Conservation (phyloP, 225 moss, liverwort and hornwort species). For the Rhytidiadelphus loreus region DNA sequence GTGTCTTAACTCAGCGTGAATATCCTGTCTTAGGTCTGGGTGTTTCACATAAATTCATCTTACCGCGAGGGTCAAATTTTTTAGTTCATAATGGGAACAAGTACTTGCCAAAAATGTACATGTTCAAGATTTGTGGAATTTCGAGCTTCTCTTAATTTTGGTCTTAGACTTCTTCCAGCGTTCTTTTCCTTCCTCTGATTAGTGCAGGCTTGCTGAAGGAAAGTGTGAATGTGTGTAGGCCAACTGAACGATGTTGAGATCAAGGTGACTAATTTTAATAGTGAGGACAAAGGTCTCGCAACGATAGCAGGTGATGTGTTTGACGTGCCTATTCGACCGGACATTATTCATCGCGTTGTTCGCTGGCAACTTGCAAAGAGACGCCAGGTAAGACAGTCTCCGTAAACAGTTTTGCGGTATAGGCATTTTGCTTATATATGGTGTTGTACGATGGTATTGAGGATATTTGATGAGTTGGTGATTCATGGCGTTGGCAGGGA, state of each 20-base stretch:
- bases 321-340: conserved; percentile 85
- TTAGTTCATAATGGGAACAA: neutral
- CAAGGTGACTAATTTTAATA: conserved; percentile 63
- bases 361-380: conserved; percentile 96
- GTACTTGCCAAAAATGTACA: neutral
- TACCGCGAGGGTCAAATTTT: neutral
- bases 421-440: neutral
- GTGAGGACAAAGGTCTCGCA: conserved; percentile 74
- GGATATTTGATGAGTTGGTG: neutral
- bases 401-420: neutral
- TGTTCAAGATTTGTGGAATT: neutral
- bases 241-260: conserved; percentile 59
- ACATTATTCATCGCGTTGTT: conserved; percentile 91
- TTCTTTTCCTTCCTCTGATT: neutral
- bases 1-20: neutral
- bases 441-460: neutral
- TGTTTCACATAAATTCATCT: neutral
- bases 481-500: conserved; percentile 30
- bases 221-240: conserved; percentile 25
- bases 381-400: conserved; percentile 40
- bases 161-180: neutral
- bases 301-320: conserved; percentile 79
- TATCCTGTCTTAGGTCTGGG: neutral
- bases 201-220: neutral
- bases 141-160: neutral